phyloP scores from a whole-genome alignment of 768 basidiomycete species.

The Cyclocybe cylindracea region DNA sequence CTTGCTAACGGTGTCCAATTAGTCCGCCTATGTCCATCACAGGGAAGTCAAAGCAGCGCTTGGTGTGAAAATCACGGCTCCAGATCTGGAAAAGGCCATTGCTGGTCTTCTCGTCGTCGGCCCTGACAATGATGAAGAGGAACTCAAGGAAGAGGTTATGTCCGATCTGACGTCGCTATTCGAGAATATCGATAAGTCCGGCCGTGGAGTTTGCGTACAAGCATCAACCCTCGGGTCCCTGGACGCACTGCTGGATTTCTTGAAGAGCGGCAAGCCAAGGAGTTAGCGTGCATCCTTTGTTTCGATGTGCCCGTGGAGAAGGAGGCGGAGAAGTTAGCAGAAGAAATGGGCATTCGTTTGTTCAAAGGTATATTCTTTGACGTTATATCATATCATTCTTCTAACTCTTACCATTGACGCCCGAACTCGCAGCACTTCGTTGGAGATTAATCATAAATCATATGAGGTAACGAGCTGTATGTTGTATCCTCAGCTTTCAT shows the following conservation, averaged over 20 bases:
- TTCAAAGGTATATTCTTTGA: constrained; percentile 75
- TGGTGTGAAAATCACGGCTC: constrained; percentile 93
- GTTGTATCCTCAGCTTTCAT: not conserved
- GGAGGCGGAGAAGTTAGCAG: constrained; percentile 88
- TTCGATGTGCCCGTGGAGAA: constrained; percentile 96
- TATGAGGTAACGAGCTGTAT: constrained; percentile 52
- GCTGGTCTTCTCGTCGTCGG: constrained; percentile 92
- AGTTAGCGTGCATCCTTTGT: constrained; percentile 92
- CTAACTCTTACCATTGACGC: constrained; percentile 1
- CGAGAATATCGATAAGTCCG: constrained; percentile 91
- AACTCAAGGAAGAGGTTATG: constrained; percentile 94
- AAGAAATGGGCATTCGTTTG: constrained; percentile 90
- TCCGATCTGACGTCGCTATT: constrained; percentile 87
- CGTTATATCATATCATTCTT: too few relatives aligned
- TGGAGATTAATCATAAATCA: constrained; percentile 96
- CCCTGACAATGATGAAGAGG: constrained; percentile 96
- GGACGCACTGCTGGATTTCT: constrained; percentile 95
- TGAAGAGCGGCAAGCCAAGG: constrained; percentile 94
- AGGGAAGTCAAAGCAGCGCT: constrained; percentile 96
- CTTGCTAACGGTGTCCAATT: constrained; percentile 14
- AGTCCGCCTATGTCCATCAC: constrained; percentile 97
- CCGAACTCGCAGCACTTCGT: constrained; percentile 65
- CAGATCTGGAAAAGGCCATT: constrained; percentile 97
- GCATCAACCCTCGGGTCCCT: constrained; percentile 96
- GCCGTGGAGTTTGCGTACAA: constrained; percentile 97